Conservation (phyloP, 1,284 basidiomycete species). For the Butyriboletus appendiculatus region DNA sequence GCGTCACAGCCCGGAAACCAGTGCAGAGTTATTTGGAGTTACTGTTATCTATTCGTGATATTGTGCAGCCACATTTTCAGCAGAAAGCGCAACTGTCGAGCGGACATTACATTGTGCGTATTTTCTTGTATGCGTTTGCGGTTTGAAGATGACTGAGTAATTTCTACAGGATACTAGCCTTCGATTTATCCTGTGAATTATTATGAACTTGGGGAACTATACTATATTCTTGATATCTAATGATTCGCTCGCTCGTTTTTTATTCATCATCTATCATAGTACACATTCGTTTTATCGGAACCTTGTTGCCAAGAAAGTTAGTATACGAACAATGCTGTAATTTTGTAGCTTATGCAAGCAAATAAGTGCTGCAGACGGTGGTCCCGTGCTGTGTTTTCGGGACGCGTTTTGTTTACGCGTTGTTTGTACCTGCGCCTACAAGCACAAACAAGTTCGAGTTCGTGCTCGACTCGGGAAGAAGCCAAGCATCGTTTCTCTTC, state of each 20-base stretch:
- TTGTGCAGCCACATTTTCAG: conserved; percentile 63
- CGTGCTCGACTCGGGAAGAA: background rate
- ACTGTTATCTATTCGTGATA: conserved; percentile 62
- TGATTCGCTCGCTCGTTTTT: background rate
- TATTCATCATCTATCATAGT: background rate
- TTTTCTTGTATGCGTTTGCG: background rate
- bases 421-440: conserved; percentile 31
- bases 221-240: conserved; percentile 3
- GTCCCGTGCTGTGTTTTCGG: conserved; percentile 25
- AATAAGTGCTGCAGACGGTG: background rate
- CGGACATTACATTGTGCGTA: conserved; percentile 68
- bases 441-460: conserved; percentile 38
- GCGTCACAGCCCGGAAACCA: conserved; percentile 51
- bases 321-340: conserved; percentile 8
- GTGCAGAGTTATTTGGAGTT: conserved; percentile 76
- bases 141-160: conserved; percentile 10
- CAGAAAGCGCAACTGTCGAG: conserved; percentile 82
- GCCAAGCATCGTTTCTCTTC: conserved; percentile 19
- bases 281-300: background rate
- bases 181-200: conserved; percentile 31
- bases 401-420: conserved; percentile 34
- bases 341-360: background rate
- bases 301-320: too few relatives aligned
- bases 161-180: conserved; percentile 25
- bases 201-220: background rate